Base-by-base conservation (phyloP, 148 eudicot species). In the Talinum fruticosum region DNA sequence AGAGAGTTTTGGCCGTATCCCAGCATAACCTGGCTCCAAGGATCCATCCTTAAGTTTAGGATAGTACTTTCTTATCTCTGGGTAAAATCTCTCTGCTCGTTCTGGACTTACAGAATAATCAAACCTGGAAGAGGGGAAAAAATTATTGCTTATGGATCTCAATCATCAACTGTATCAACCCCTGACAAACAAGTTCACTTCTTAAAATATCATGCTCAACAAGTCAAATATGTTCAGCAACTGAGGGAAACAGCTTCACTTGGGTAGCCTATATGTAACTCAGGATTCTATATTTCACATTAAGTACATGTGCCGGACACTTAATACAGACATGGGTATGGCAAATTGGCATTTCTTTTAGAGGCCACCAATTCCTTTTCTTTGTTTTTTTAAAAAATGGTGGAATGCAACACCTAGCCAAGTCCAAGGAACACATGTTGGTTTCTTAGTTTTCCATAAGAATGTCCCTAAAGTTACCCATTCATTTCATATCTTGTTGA, bases 21-120 rank as follows among this genome's bases (percentile, higher is more conserved):
- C 98, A n/a, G 93, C 78, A 76, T 95, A 95, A 51, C 92, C 92
- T 13, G 96, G 97, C 81, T 88, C 93, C 76, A 95, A 80, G 51
- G 91, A 87, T 76, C 83, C 94, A 78, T 90, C 94, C 86, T 86
- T 89, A 72, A 95, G 73, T 75, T 35, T 76, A 29, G 98, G 98
- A 82, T 87, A 92, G 77, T 95, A 95, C 79, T 91, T 92, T 72
- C 93, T 83, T 76, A 95, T 92, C 78, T 88, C 94, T 51, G 91
- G 87, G 64, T 92, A 91, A 82, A 95, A 92, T 57, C 29, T 87
- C 29, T 86, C 82, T 73, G 77, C 90, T 15, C 91, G 91, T 34
- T 85, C 84, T 44, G 87, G 84, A 57, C 72, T 64, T 69, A 95
- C 91, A 2, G 92, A 81, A 77, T 95, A 95, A 80, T 92, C 94